A percentile compares a stretch with the other conserved stretches of the same genome.
These are phyloP conservation scores for Psilocybe mexicana DNA, from an alignment of 1,284 basidiomycete genomes.

Conservation along the genomic window DNA sequence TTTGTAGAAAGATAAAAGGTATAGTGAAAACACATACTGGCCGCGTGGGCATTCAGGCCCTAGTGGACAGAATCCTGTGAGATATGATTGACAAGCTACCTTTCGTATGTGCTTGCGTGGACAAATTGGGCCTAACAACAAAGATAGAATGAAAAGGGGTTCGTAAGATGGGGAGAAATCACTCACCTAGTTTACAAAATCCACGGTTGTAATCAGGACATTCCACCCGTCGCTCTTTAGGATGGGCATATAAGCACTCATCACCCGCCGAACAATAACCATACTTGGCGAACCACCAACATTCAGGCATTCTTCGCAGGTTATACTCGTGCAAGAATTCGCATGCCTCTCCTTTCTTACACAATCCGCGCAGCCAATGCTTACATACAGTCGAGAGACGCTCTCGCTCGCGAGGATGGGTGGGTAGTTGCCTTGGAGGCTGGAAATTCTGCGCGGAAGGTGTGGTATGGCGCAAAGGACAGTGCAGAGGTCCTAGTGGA, in stretches of 20 bases:
- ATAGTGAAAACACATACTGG: slow-evolving; percentile 64
- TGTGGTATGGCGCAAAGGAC: slow-evolving; percentile 87
- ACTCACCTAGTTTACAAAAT: slow-evolving; percentile 88
- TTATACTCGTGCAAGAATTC: slow-evolving; percentile 99
- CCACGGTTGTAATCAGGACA: slow-evolving; percentile 96
- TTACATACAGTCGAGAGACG: slow-evolving; percentile 96
- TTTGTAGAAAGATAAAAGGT: slow-evolving; percentile 22
- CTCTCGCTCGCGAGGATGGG: slow-evolving; percentile 82
- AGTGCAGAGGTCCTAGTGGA: slow-evolving; percentile 83
- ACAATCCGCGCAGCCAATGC: slow-evolving; percentile 97
- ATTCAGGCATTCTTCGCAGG: slow-evolving; percentile 97
- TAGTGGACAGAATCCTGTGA: slow-evolving; percentile 95
- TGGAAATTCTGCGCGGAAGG: slow-evolving; percentile 89
- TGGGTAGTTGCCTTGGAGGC: slow-evolving; percentile 77
- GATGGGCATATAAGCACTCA: slow-evolving; percentile 97
- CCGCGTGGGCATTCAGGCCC: slow-evolving; percentile 89
- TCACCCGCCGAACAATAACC: slow-evolving; percentile 98
- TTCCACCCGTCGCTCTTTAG: slow-evolving; percentile 91
- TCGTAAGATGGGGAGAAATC: not conserved
- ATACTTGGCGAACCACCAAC: slow-evolving; percentile 98
- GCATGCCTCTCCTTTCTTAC: slow-evolving; percentile 98
- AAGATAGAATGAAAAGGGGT: slow-evolving; percentile 6
- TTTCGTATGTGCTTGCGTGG: slow-evolving; percentile 92
- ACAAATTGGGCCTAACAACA: slow-evolving; percentile 75
- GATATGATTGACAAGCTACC: slow-evolving; percentile 88